Base-by-base conservation (phyloP, 192 early-diverging fungal species). In the Gamsiella multidivaricata region DNA sequence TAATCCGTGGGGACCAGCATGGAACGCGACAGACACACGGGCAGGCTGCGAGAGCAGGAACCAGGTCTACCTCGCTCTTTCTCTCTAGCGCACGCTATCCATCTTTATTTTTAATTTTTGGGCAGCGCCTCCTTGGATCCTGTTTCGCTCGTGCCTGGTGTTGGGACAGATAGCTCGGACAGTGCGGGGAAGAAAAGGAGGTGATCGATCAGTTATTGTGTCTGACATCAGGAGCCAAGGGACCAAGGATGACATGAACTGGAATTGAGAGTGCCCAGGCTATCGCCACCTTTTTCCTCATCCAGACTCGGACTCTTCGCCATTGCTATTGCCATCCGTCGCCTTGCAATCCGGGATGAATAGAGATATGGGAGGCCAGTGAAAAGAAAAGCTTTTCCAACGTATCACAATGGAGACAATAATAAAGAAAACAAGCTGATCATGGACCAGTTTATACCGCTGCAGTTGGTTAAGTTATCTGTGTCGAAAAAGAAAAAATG, bases 171-270 rank as follows among this genome's bases (percentile, higher is more conserved):
- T 31, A 28, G 29, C 25, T 67, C 22, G 46, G 54, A 28, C n/a
- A n/a, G n/a, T 32, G 36, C 45, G 3, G 22, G 31, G 46, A 49
- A 39, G 46, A 55, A 39, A 36, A 59, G 26, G 55, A 53, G 18
- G n/a, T 5, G 34, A 11, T 39, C 14, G 39, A 29, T 41, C 6
- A 67, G 33, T 5, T 54, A 33, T n/a, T n/a, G n/a, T n/a, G n/a
- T n/a, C n/a, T 14, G 39, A 7, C 39, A 41, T 41, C 39, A 59
- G 49, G 36, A 59, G 55, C 28, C 29, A 59, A 50, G 42, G 47
- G 66, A 54, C 45, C 55, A 47, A 20, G 47, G 41, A 26, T 34
- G 66, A 69, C 37, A 69, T 59, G 66, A 52, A 58, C 32, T 69
- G 47, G 66, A 69, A 69, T 41, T 28, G n/a, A n/a, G n/a, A n/a